Evolutionary conservation across 148 eudicot genomes (phyloP), one percentile per base, ranked within the genome.

Genomic region (Hydrangea macrophylla): DNA sequence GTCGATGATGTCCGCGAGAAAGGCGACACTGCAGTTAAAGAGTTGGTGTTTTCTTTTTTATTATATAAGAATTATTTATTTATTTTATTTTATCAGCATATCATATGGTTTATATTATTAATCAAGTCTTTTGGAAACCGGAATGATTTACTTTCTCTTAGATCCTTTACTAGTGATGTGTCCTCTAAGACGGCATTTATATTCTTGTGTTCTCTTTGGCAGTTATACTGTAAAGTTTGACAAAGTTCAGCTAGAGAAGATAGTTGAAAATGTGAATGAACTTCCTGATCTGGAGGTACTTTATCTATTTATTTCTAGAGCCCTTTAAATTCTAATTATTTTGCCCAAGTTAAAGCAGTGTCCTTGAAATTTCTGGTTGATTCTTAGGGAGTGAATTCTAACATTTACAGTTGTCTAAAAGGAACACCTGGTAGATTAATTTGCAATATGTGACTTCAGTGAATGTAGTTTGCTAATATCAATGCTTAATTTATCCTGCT

Each of bases 21-120:
- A 72, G 99, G 99, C 25, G 99, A 95, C 80, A 86, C 78, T 62
- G 99, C 99, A 40, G 99, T 95, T 77, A 91, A 89, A 83, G 90
- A 89, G 99, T 95, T 70, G 33, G 84, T 80, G 73, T 65, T 76
- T n/a, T 70, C 78, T 65, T 75, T 61, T 72, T 32, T 76, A 26
- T 55, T 2, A 25, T 48, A 25, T 32, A n/a, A n/a, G n/a, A n/a
- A n/a, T n/a, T n/a, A n/a, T n/a, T n/a, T n/a, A n/a, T n/a, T n/a
- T 55, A 36, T 22, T 42, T 70, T 64, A 67, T 13, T 58, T 13
- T 50, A 45, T 45, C 60, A n/a, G n/a, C n/a, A 36, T 44, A 10
- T 25, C 27, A 12, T 33, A 20, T 9, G 3, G 35, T 58, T 37
- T 50, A 61, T 40, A 3, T 31, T 5, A 26, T 55, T 36, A 12